Evolutionary conservation across 768 basidiomycete genomes (phyloP), one percentile per base, ranked within the genome.

Genomic region (Mycena indigotica): DNA sequence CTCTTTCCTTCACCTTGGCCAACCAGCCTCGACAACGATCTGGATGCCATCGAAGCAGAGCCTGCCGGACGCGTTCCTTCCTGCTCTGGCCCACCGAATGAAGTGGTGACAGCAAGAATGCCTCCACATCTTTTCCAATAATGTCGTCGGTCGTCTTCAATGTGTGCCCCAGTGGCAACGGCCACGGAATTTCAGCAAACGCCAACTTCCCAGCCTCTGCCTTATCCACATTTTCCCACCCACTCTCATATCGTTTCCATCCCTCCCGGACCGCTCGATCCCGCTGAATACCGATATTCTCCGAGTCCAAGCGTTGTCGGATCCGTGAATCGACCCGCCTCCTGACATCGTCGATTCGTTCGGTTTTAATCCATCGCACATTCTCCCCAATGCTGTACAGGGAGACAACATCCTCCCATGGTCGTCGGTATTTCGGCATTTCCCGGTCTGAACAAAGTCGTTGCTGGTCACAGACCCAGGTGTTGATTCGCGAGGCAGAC

Each of bases 1-100:
- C 88, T 48, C 73, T 72, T 32, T 79, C 80, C 3, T 64, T 67
- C 2, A 91, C 83, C 64, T 83, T 77, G 15, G 65, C 69, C 52
- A 88, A 69, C 40, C 88, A 59, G 35, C 87, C 74, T 55, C 80
- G 72, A 73, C 91, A 91, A 44, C 88, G 75, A 70, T 93, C 91
- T 3, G 91, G 91, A 67, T 93, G 91, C 89, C 89, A 92, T 40
- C 88, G 78, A 21, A 88, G 80, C 69, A 88, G 79, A 0, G 87
- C 89, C 25, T 70, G 76, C 45, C 84, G 81, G 57, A 91, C 80
- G 56, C 88, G 78, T 53, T 91, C 88, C 68, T 84, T 89, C 60
- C 77, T 78, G 32, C 84, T 75, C 60, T 82, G 78, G 8, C 73
- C 75, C 56, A 73, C 71, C 15, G 88, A 89, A 70, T 91, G 89